These are phyloP conservation scores for Rosa rugosa DNA, from an alignment of 306 rosid genomes.

Conservation along the genomic window DNA sequence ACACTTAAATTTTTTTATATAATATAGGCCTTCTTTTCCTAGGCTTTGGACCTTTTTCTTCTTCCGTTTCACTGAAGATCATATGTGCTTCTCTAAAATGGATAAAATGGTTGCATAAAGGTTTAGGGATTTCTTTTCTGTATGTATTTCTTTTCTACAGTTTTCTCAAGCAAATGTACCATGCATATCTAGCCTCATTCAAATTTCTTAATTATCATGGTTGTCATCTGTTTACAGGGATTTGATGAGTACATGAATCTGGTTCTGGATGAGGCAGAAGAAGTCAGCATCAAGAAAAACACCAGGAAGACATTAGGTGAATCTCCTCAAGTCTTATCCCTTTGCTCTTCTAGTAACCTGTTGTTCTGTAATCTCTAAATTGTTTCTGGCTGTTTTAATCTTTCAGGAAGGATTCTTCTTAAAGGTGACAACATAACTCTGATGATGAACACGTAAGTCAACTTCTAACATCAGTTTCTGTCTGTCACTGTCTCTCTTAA, in stretches of 20 bases:
- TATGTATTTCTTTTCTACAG: neutral
- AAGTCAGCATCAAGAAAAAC: constrained; percentile 74
- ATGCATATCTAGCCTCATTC: constrained; percentile 14
- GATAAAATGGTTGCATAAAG: neutral
- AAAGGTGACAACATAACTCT: constrained; percentile 89
- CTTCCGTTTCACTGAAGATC: neutral
- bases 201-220: neutral
- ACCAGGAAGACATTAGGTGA: constrained; percentile 66
- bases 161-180: neutral
- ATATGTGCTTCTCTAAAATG: neutral
- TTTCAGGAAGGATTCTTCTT: constrained; percentile 78
- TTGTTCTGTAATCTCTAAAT: constrained; percentile 27
- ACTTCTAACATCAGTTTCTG: constrained; percentile 6
- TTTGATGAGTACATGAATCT: constrained; percentile 75
- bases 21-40: too few relatives aligned
- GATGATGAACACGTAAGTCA: constrained; percentile 82
- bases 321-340: neutral
- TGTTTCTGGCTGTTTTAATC: neutral
- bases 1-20: neutral
- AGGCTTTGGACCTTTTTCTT: neutral
- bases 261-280: constrained; percentile 68
- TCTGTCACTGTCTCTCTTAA: neutral
- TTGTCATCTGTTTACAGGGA: constrained; percentile 41
- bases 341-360: constrained; percentile 8
- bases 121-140: too few relatives aligned